Evolutionary conservation across 2,329 filamentous ascomycete species (phyloP).

Genomic region (Chrysoporthe deuterocubensis): DNA sequence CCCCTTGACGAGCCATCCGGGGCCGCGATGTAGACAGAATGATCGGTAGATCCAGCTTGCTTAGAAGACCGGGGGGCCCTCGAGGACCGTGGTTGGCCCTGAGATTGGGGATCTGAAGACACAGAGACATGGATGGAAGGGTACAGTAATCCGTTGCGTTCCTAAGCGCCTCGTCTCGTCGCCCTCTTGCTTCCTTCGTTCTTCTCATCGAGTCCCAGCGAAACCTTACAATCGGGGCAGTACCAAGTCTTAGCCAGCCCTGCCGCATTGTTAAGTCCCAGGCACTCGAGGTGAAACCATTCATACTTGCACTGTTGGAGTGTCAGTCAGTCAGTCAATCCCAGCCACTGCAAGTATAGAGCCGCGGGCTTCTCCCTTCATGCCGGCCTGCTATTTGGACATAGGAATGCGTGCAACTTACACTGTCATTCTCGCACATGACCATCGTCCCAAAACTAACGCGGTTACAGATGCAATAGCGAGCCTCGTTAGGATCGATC

Average conservation of each 20-base stretch:
- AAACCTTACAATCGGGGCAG: slow-evolving; percentile 73
- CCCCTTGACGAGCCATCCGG: background rate
- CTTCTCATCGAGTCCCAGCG: slow-evolving; percentile 65
- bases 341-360: background rate
- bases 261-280: slow-evolving; percentile 70
- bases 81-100: background rate
- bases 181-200: slow-evolving; percentile 63
- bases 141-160: slow-evolving; percentile 30
- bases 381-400: slow-evolving; percentile 18
- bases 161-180: slow-evolving; percentile 46
- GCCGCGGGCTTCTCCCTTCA: background rate
- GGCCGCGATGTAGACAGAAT: background rate
- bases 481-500: slow-evolving; percentile 75
- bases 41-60: background rate
- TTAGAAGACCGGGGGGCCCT: background rate
- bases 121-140: background rate
- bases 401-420: slow-evolving; percentile 48
- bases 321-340: slow-evolving; percentile 28
- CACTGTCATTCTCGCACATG: slow-evolving; percentile 77
- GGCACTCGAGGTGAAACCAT: slow-evolving; percentile 85
- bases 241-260: slow-evolving; percentile 81
- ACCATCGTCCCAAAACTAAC: slow-evolving; percentile 86
- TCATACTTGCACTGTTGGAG: slow-evolving; percentile 71
- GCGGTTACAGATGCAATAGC: slow-evolving; percentile 78
- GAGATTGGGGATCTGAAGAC: background rate